Conservation (phyloP, 2,329 filamentous ascomycete species). For the Kalaharituber pfeilii region DNA sequence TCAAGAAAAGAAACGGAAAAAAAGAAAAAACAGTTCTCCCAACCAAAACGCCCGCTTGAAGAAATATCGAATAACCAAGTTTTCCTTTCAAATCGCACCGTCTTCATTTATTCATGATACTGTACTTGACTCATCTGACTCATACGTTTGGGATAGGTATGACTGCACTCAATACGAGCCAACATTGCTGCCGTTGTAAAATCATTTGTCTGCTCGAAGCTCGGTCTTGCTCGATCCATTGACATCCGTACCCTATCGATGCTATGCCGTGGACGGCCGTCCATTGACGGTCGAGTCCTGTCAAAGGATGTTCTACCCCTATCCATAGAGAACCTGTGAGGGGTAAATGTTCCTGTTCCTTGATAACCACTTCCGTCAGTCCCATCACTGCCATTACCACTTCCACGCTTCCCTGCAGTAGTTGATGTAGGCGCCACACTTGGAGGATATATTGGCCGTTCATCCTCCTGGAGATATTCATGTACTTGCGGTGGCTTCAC, state of each 20-base stretch:
- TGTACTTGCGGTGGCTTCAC: constrained; percentile 42
- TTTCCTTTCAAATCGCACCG: neutral
- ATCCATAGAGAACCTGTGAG: constrained; percentile 45
- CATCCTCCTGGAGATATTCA: constrained; percentile 54
- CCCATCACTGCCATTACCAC: constrained; percentile 83
- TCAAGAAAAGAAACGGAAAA: neutral
- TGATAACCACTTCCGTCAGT: constrained; percentile 40
- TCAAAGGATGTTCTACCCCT: constrained; percentile 13
- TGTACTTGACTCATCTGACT: constrained; percentile 6
- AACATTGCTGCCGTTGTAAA: constrained; percentile 82
- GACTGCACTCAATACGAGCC: constrained; percentile 62
- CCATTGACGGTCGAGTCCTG: neutral
- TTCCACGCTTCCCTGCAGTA: constrained; percentile 60
- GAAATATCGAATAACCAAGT: neutral
- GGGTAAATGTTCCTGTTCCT: constrained; percentile 40
- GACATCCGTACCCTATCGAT: constrained; percentile 73
- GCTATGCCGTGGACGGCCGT: constrained; percentile 57
- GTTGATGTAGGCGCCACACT: constrained; percentile 61
- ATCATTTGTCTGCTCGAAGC: constrained; percentile 74
- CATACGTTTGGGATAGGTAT: constrained; percentile 18
- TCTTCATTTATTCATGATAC: constrained; percentile 1
- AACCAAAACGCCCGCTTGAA: constrained; percentile 1
- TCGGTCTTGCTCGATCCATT: constrained; percentile 68
- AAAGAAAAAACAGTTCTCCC: constrained; percentile 2
- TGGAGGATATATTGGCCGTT: constrained; percentile 84